Percentiles rank a stretch among this genome's conserved stretches.
Conservation (phyloP, 2,329 filamentous ascomycete genomes). For the Trichoderma sp. region DNA sequence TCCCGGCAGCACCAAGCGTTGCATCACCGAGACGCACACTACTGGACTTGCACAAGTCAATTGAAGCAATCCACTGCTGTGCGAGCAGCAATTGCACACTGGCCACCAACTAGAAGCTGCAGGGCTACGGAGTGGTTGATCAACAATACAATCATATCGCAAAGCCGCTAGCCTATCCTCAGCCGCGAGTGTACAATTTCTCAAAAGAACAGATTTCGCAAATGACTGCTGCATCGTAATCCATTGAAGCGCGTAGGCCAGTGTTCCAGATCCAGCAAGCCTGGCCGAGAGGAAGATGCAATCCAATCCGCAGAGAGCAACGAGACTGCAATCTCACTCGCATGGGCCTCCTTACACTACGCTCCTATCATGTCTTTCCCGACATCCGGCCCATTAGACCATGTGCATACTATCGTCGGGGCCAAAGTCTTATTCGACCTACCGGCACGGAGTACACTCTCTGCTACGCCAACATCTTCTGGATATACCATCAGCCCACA, state of each 20-base stretch:
- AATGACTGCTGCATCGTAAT: neutral
- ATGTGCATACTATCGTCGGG: no score
- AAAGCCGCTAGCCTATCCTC: neutral
- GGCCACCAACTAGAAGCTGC: neutral
- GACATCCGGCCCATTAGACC: neutral
- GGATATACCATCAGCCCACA: neutral
- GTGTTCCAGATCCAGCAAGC: neutral
- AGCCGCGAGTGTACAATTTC: neutral
- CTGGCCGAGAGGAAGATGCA: neutral
- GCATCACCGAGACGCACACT: neutral
- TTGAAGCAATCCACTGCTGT: neutral
- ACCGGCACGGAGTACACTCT: neutral
- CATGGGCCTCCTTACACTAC: neutral
- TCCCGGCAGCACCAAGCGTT: conserved; percentile 9
- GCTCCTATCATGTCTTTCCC: neutral
- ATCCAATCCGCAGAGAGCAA: neutral
- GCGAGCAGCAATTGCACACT: neutral
- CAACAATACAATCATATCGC: neutral
- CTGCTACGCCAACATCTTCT: neutral
- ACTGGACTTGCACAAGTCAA: neutral
- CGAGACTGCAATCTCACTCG: neutral
- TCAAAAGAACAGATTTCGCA: neutral
- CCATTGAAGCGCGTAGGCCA: neutral
- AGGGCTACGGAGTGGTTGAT: neutral
- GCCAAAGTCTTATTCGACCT: no score